Base-by-base conservation (phyloP, 345 rosid species). In the Rhodamnia argentea region DNA sequence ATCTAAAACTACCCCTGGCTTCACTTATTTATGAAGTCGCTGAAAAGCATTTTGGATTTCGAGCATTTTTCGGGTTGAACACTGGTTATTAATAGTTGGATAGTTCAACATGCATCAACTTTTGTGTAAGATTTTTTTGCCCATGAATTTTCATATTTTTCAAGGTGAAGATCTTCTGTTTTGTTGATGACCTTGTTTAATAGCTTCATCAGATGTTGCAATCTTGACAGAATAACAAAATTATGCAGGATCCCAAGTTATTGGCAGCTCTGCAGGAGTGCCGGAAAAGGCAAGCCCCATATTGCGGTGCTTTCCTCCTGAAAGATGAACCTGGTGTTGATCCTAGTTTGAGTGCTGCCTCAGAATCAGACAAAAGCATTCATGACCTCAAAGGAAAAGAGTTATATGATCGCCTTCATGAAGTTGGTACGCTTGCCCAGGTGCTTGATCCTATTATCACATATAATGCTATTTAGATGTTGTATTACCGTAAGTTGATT, bases 351-450 rank as follows among this genome's bases (percentile, higher is more conserved):
- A 92, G 92, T 88, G 88, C 96, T 74, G 91, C 91, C 85, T 86
- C 95, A 78, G 98, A 96, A 78, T 55, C 93, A 51, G 99, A 96
- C 64, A 97, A 96, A 93, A 92, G 87, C 85, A 87, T 92, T 37
- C 86, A 86, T 76, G 97, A 94, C 16, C 90, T 97, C 51, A 95
- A 93, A 91, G 99, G 99, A 85, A 94, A 95, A 91, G 96, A 94
- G 32, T 89, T 97, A 82, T 94, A 89, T 85, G 87, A 91, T 84
- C 96, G 98, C 62, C 98, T 97, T 86, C 95, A 95, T 88, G 95
- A 96, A 96, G 98, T 96, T 91, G 99, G 99, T 86, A 94, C 99
- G 47, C 98, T 97, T 88, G 99, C 97, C 70, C 99, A 95, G 99
- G 99, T 97, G 60, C 55, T 82, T 58, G 87, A 13, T 20, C 47